Base-by-base conservation (phyloP, 257 asterid genomes). In the Przewalskia tangutica region DNA sequence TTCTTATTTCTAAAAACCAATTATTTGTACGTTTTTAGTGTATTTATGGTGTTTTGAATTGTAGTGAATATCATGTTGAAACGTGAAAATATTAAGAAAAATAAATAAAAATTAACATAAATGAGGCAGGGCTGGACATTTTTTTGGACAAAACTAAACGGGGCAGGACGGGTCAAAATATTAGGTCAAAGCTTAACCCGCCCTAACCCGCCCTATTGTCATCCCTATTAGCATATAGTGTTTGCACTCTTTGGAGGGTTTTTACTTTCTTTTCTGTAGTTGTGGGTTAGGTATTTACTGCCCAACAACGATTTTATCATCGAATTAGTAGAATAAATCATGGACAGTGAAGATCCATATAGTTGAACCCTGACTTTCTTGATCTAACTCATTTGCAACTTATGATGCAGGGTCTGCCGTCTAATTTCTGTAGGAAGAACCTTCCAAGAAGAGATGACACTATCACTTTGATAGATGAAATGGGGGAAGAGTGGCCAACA, bases 401-500 rank as follows among this genome's bases (percentile, higher is more conserved):
- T 23, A 48, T 75, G 68, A 50, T 83, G 89, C 91, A 92, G 99
- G 98, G 99, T n/a, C 93, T 95, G 42, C 89, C 91, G 36, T 81
- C 93, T 9, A 51, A 84, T 77, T 84, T 88, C 85, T 90, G 95
- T 93, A 92, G 89, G 90, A 86, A 82, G 55, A 81, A 79, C 27
- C 97, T 95, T 38, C 93, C 97, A 11, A 88, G 85, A 59, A 79
- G 55, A 3, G 97, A 94, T 55, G 90, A 90, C 0, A 92, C 90
- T 16, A 65, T 95, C 1, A 60, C 76, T 12, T 73, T 95, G 88
- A 87, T 92, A 5, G 97, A 95, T 81, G 97, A 95, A 84, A 51
- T 83, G 63, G 96, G 91, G 23, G 93, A 86, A 44, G 91, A 92
- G 86, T 94, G 95, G 93, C 93, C 91, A 46, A 91, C 91, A 9